Evolutionary conservation across 228 moss, liverwort and hornwort species (phyloP).

Genomic region (Sphagnum magellanicum): DNA sequence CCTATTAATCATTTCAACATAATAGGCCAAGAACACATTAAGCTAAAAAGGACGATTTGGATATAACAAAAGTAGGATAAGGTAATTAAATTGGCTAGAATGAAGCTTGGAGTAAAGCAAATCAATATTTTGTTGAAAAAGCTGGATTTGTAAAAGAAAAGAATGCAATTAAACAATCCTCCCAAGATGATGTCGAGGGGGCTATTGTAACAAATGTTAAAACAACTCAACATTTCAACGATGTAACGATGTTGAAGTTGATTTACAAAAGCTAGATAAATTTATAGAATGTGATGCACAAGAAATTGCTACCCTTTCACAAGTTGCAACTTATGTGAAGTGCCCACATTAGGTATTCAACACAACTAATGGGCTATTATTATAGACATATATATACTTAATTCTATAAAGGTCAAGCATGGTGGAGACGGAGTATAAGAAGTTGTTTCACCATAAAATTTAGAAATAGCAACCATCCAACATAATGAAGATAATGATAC

Average conservation of each 20-base stretch:
- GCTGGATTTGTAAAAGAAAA: constrained; percentile 36
- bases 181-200: constrained; percentile 62
- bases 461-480: constrained; percentile 28
- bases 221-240: constrained; percentile 76
- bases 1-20: not conserved
- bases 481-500: constrained; percentile 16
- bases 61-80: constrained; percentile 35
- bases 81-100: constrained; percentile 21
- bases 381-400: constrained; percentile 30
- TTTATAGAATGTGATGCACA: constrained; percentile 51
- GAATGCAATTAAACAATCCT: constrained; percentile 18
- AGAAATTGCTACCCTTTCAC: constrained; percentile 57
- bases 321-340: constrained; percentile 46
- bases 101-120: constrained; percentile 35
- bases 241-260: constrained; percentile 76
- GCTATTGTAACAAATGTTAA: constrained; percentile 81
- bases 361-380: constrained; percentile 47
- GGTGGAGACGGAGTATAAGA: constrained; percentile 27
- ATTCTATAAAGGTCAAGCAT: constrained; percentile 9
- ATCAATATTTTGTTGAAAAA: constrained; percentile 36
- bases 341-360: constrained; percentile 49
- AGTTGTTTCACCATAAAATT: constrained; percentile 9
- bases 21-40: constrained; percentile 27
- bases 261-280: constrained; percentile 70
- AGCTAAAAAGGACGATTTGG: constrained; percentile 44